Conservation (phyloP, 2,329 filamentous ascomycete species). For the Knufia fluminis region DNA sequence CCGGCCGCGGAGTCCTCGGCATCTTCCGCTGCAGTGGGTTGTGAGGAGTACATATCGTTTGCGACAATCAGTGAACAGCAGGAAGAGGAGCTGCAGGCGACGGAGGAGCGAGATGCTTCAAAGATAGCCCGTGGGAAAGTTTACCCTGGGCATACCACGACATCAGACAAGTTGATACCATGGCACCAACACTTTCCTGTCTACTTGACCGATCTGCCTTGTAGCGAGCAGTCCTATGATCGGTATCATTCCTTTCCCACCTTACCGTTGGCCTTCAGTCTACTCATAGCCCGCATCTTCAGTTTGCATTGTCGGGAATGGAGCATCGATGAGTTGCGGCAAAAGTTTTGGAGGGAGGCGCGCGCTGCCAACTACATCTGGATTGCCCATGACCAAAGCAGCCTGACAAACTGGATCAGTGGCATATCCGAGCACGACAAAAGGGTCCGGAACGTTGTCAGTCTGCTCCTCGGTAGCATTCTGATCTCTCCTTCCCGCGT, state of each 20-base stretch:
- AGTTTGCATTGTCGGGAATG: not conserved
- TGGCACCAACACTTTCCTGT: not conserved
- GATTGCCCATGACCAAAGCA: not conserved
- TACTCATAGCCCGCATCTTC: not conserved
- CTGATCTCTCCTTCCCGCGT: not conserved
- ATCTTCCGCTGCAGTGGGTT: no score
- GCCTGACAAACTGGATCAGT: not conserved
- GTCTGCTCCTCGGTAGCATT: conserved; percentile 3
- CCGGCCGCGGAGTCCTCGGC: no score
- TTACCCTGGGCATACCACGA: no score
- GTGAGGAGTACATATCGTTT: no score
- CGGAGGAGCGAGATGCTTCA: no score
- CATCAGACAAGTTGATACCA: not conserved
- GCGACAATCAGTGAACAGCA: no score
- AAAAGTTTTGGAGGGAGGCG: not conserved
- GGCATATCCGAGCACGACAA: no score
- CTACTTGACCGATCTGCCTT: not conserved
- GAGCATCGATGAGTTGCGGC: not conserved
- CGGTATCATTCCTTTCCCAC: not conserved
- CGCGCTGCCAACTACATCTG: not conserved
- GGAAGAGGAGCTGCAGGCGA: no score
- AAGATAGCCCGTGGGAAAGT: not conserved
- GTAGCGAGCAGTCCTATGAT: not conserved
- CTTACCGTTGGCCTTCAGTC: not conserved
- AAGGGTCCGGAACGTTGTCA: not conserved